These are phyloP conservation scores for Neostapfia colusana DNA, from an alignment of 176 grass and related monocot species.

Conservation along the genomic window DNA sequence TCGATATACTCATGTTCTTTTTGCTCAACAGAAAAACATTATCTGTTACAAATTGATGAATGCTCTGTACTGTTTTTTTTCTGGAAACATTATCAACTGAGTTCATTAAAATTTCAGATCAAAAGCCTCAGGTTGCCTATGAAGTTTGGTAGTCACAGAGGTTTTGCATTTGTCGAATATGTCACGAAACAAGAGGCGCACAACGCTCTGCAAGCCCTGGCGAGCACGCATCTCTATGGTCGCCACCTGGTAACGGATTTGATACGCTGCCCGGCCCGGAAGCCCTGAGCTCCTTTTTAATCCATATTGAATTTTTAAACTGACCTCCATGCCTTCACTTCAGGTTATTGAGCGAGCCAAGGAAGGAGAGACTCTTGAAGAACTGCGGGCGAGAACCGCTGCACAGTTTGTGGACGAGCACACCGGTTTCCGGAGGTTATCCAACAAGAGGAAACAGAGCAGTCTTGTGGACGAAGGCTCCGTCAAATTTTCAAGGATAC, in stretches of 20 bases:
- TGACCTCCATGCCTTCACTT: slow-evolving; percentile 3
- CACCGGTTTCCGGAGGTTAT: slow-evolving; percentile 61
- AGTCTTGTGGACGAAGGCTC: slow-evolving; percentile 60
- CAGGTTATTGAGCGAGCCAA: slow-evolving; percentile 92
- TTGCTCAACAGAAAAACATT: neutral
- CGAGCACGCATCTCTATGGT: slow-evolving; percentile 87
- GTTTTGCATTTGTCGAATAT: slow-evolving; percentile 89
- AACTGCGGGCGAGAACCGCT: slow-evolving; percentile 69
- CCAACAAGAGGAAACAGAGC: slow-evolving; percentile 75
- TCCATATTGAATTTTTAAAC: neutral
- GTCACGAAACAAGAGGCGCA: slow-evolving; percentile 92
- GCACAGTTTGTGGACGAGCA: slow-evolving; percentile 83
- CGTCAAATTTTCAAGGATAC: slow-evolving; percentile 70
- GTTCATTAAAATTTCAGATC: slow-evolving; percentile 50
- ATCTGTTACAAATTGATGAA: slow-evolving; percentile 1
- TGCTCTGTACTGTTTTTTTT: slow-evolving; percentile 11
- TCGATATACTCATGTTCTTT: neutral
- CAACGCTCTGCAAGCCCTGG: slow-evolving; percentile 71
- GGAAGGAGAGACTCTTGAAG: slow-evolving; percentile 88
- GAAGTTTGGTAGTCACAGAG: slow-evolving; percentile 90
- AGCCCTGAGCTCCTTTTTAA: neutral
- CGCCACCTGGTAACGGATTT: slow-evolving; percentile 71
- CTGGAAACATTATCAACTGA: neutral
- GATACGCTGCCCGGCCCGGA: neutral
- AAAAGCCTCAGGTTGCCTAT: slow-evolving; percentile 84